Percentiles rank a stretch among this genome's conserved stretches.
Conservation (phyloP, 129 eudicot species). For the Helianthus tuberosus region DNA sequence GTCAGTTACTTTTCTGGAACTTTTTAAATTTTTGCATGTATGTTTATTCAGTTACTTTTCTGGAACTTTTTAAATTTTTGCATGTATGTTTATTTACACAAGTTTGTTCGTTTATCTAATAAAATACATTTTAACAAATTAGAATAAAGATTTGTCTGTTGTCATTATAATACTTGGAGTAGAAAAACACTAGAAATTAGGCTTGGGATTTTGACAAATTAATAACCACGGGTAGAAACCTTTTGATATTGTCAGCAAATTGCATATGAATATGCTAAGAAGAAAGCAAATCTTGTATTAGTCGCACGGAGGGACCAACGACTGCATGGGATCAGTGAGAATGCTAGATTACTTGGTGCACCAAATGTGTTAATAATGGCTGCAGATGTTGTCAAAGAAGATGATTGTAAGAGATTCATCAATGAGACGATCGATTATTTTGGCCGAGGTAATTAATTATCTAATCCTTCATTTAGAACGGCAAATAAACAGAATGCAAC, state of each 20-base stretch:
- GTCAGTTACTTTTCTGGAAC: no score
- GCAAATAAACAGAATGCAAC: no score
- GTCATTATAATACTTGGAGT: neutral
- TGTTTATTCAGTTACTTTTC: no score
- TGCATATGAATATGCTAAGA: slow-evolving; percentile 88
- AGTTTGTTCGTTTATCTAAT: no score
- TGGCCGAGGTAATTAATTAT: slow-evolving; percentile 79
- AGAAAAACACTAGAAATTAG: neutral
- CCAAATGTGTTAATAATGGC: slow-evolving; percentile 70
- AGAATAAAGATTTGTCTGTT: no score
- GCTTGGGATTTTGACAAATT: neutral
- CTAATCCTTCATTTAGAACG: neutral
- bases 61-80: no score
- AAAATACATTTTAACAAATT: no score
- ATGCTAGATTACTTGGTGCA: slow-evolving; percentile 76
- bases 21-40: no score
- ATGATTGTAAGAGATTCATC: slow-evolving; percentile 82
- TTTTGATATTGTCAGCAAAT: slow-evolving; percentile 59
- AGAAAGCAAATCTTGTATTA: slow-evolving; percentile 77
- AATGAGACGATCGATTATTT: slow-evolving; percentile 54
- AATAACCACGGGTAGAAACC: neutral
- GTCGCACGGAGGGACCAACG: slow-evolving; percentile 86
- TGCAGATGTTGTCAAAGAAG: slow-evolving; percentile 97
- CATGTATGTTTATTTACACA: no score
- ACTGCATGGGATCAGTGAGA: slow-evolving; percentile 76